phyloP scores from a whole-genome alignment of 225 moss, liverwort and hornwort genomes.

The Pseudisothecium myosuroides region DNA sequence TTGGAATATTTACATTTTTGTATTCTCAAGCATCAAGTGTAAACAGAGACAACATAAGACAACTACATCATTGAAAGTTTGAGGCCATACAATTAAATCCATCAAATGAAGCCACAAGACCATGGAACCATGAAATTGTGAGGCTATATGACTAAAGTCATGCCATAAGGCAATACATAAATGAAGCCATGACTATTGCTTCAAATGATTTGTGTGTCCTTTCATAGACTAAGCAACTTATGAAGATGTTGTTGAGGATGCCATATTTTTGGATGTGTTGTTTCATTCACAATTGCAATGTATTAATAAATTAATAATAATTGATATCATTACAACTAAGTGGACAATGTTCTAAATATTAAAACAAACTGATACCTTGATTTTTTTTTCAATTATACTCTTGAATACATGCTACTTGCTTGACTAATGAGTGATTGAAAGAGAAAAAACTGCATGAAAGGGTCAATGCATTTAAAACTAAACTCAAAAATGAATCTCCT shows the following conservation, averaged over 20 bases:
- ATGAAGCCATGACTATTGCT: not conserved
- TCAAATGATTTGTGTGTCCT: not conserved
- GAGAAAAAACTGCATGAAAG: not conserved
- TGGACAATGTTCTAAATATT: not conserved
- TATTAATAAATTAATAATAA: not conserved
- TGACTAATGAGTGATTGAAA: not conserved
- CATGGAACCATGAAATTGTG: not conserved
- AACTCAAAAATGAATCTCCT: not conserved
- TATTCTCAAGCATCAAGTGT: not conserved
- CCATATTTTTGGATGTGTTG: not conserved
- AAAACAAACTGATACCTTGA: not conserved
- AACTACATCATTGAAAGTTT: not conserved
- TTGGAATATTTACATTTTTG: no score
- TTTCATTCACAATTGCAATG: not conserved
- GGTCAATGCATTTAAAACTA: no score
- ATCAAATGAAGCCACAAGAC: not conserved
- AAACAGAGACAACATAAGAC: rapidly evolving
- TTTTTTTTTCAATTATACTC: not conserved
- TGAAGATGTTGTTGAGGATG: not conserved
- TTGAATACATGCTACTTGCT: not conserved
- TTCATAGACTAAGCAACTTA: not conserved
- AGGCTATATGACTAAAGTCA: not conserved
- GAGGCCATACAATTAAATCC: not conserved
- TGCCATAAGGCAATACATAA: no score
- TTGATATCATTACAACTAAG: not conserved